Evolutionary conservation across 495 filamentous ascomycete species (phyloP).

Genomic region (Neurospora sp.): DNA sequence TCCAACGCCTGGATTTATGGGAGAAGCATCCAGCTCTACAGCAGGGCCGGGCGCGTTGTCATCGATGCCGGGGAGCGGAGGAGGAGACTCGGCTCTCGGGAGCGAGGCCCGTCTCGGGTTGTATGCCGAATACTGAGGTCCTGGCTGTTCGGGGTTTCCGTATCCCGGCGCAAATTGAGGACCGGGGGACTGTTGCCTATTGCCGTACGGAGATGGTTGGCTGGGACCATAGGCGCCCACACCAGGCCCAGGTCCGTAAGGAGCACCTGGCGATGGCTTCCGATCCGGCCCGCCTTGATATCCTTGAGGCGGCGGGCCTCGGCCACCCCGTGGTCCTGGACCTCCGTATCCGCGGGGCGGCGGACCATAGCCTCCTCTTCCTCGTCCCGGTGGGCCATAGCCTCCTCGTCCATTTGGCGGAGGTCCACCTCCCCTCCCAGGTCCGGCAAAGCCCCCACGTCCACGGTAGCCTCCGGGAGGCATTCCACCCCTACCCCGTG

Average conservation of each 20-base stretch:
- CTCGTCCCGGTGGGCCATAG: slow-evolving; percentile 32
- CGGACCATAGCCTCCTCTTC: slow-evolving; percentile 36
- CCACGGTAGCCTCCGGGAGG: slow-evolving; percentile 42
- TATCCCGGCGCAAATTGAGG: slow-evolving; percentile 29
- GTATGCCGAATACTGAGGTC: slow-evolving; percentile 32
- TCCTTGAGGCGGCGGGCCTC: slow-evolving; percentile 43
- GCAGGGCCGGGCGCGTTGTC: slow-evolving; percentile 53
- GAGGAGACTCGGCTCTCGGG: slow-evolving; percentile 50
- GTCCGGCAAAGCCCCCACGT: slow-evolving; percentile 39
- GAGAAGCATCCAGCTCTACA: slow-evolving; percentile 70
- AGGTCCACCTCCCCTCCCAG: slow-evolving; percentile 32
- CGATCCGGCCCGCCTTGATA: slow-evolving; percentile 31
- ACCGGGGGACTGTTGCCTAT: slow-evolving; percentile 13
- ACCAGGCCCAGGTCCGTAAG: slow-evolving; percentile 31
- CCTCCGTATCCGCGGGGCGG: slow-evolving; percentile 49
- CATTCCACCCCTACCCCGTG: slow-evolving; percentile 39
- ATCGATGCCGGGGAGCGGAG: slow-evolving; percentile 49
- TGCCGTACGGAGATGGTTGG: slow-evolving; percentile 13
- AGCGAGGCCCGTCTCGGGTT: slow-evolving; percentile 29
- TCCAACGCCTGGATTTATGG: slow-evolving; percentile 41
- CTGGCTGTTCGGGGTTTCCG: slow-evolving; percentile 22
- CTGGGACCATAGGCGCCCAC: slow-evolving; percentile 10
- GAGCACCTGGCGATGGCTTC: slow-evolving; percentile 34
- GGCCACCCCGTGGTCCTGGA: slow-evolving; percentile 44
- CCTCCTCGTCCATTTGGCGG: slow-evolving; percentile 24